These are phyloP conservation scores for Myochromella boudieri DNA, from an alignment of 768 basidiomycete genomes.

Conservation along the genomic window DNA sequence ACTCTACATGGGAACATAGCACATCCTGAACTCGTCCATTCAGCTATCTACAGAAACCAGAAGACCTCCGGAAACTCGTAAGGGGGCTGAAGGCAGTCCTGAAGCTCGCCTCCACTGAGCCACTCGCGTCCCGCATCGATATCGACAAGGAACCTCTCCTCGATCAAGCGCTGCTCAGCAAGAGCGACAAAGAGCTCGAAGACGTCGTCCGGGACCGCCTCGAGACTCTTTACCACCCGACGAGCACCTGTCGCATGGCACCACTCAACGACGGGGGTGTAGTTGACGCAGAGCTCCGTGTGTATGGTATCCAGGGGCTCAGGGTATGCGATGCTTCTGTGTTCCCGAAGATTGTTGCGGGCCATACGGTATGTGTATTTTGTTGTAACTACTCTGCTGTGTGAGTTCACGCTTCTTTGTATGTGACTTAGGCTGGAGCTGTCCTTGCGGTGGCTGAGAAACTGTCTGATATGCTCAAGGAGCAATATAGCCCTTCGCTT, in stretches of 20 bases:
- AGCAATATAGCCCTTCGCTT: slow-evolving; percentile 20
- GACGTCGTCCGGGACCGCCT: slow-evolving; percentile 41
- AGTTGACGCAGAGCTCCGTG: slow-evolving; percentile 35
- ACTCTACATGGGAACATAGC: too few relatives aligned
- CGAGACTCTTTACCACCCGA: slow-evolving; percentile 50
- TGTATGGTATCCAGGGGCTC: slow-evolving; percentile 41
- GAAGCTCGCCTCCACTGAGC: slow-evolving; percentile 38
- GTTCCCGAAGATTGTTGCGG: slow-evolving; percentile 46
- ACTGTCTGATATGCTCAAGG: slow-evolving; percentile 30
- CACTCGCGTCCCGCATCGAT: slow-evolving; percentile 38
- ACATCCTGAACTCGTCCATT: too few relatives aligned
- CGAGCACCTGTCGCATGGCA: slow-evolving; percentile 47
- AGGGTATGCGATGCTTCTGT: slow-evolving; percentile 50
- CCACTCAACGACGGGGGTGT: slow-evolving; percentile 39
- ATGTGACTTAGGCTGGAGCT: slow-evolving; percentile 25
- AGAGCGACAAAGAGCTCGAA: slow-evolving; percentile 41
- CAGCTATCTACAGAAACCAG: slow-evolving; percentile 40
- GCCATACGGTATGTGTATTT: slow-evolving; percentile 47
- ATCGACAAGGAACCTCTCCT: slow-evolving; percentile 33
- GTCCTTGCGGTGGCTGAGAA: slow-evolving; percentile 32
- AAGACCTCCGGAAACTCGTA: slow-evolving; percentile 42
- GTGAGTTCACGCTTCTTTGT: too few relatives aligned
- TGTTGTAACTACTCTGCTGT: neutral
- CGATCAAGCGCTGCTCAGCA: slow-evolving; percentile 37
- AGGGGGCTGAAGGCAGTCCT: slow-evolving; percentile 39